These are phyloP conservation scores for Pilasporangium apinafurcum DNA, from an alignment of 352 stramenopile genomes.

Conservation along the genomic window DNA sequence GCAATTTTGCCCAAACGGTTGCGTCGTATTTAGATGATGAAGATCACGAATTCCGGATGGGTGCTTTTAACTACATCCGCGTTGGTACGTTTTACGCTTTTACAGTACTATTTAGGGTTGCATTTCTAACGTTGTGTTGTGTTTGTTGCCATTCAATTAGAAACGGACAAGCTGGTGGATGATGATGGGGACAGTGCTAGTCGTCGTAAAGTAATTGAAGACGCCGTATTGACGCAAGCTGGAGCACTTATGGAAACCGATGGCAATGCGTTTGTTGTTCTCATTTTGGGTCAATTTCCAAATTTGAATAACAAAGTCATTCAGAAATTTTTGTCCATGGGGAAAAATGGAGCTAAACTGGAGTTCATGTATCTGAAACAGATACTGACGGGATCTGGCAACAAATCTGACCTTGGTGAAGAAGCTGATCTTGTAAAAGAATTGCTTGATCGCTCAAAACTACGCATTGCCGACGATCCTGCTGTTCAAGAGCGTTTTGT, in stretches of 20 bases:
- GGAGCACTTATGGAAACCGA: slow-evolving; percentile 87
- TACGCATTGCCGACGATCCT: slow-evolving; percentile 75
- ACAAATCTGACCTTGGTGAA: slow-evolving; percentile 47
- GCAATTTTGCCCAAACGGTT: slow-evolving; percentile 67
- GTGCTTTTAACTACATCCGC: slow-evolving; percentile 82
- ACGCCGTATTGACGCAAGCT: slow-evolving; percentile 67
- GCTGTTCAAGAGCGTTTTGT: slow-evolving; percentile 83
- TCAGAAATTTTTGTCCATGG: slow-evolving; percentile 76
- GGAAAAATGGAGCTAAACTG: slow-evolving; percentile 65
- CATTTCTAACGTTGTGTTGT: not conserved
- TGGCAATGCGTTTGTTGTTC: slow-evolving; percentile 79
- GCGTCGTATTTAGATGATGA: slow-evolving; percentile 76
- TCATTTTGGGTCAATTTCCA: slow-evolving; percentile 83
- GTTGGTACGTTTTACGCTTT: slow-evolving; percentile 10
- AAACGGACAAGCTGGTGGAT: slow-evolving; percentile 36
- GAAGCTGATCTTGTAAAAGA: slow-evolving; percentile 76
- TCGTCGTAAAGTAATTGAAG: slow-evolving; percentile 66
- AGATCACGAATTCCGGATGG: slow-evolving; percentile 78
- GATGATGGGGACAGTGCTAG: slow-evolving; percentile 26
- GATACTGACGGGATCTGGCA: slow-evolving; percentile 56
- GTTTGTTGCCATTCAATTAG: slow-evolving; percentile 1
- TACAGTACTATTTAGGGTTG: not conserved
- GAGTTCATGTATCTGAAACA: slow-evolving; percentile 82
- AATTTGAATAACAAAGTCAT: slow-evolving; percentile 84
- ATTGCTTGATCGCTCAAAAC: slow-evolving; percentile 72